These are phyloP conservation scores for Leccinum pellstonianum DNA, from an alignment of 768 basidiomycete genomes.

Conservation along the genomic window DNA sequence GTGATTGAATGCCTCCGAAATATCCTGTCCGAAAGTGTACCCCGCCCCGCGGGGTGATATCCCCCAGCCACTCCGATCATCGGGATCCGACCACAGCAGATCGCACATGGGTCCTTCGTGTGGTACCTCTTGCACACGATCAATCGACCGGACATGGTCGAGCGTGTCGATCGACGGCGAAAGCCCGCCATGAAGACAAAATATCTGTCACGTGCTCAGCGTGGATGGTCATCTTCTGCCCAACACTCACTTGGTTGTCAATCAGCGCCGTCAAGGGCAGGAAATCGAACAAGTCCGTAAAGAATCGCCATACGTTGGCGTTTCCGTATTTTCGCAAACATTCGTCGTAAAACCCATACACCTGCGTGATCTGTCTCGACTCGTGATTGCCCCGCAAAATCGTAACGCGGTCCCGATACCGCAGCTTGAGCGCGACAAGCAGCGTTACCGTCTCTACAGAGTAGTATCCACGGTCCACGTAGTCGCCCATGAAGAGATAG, in stretches of 20 bases:
- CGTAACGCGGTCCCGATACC: conserved; percentile 97
- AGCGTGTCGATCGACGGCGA: conserved; percentile 99
- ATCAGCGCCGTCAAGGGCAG: conserved; percentile 96
- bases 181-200: conserved; percentile 96
- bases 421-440: conserved; percentile 94
- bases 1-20: conserved; percentile 98
- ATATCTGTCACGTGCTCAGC: conserved; percentile 63
- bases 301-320: conserved; percentile 99
- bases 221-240: background rate
- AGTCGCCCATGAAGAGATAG: conserved; percentile 99
- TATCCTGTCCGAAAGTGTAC: conserved; percentile 99
- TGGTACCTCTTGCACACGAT: conserved; percentile 98
- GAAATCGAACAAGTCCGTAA: conserved; percentile 98
- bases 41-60: conserved; percentile 98
- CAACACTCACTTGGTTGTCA: conserved; percentile 89
- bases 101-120: conserved; percentile 99
- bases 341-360: conserved; percentile 99
- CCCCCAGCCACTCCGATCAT: conserved; percentile 99
- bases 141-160: conserved; percentile 98
- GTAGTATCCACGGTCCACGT: conserved; percentile 98
- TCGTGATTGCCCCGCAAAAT: conserved; percentile 99
- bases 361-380: conserved; percentile 98
- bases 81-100: conserved; percentile 98
- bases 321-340: conserved; percentile 99
- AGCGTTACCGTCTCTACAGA: conserved; percentile 98